These are phyloP conservation scores for Trematosphaeria pertusa DNA, from an alignment of 2,329 filamentous ascomycete genomes.

Conservation along the genomic window DNA sequence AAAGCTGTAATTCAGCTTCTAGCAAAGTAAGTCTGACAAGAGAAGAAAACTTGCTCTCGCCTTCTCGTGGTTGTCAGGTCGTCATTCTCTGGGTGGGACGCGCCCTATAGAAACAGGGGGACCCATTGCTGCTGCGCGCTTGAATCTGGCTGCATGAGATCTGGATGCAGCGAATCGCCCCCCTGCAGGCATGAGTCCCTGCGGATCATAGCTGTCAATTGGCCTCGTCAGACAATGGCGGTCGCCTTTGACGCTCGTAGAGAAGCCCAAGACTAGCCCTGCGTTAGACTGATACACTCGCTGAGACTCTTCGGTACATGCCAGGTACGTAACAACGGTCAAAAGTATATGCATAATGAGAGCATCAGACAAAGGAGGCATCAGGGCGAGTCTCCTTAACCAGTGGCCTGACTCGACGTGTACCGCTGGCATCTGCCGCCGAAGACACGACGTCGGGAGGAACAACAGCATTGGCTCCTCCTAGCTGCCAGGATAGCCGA, in stretches of 20 bases:
- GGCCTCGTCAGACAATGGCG: no score
- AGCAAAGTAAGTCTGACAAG: background rate
- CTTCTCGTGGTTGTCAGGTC: no score
- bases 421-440: no score
- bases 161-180: background rate
- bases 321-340: background rate
- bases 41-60: constrained; percentile 1
- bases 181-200: background rate
- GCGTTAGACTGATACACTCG: background rate
- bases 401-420: no score
- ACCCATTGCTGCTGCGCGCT: background rate
- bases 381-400: no score
- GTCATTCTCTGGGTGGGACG: no score
- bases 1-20: constrained; percentile 4
- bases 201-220: no score
- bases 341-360: background rate
- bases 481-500: constrained; percentile 10
- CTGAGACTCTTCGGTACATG: background rate
- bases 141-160: constrained; percentile 1
- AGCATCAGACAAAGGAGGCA: no score
- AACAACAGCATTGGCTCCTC: constrained; percentile 2
- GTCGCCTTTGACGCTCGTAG: background rate
- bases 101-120: no score
- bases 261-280: background rate
- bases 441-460: background rate